phyloP scores from a whole-genome alignment of 192 early-diverging fungal species.

The Coemansia sp. region DNA sequence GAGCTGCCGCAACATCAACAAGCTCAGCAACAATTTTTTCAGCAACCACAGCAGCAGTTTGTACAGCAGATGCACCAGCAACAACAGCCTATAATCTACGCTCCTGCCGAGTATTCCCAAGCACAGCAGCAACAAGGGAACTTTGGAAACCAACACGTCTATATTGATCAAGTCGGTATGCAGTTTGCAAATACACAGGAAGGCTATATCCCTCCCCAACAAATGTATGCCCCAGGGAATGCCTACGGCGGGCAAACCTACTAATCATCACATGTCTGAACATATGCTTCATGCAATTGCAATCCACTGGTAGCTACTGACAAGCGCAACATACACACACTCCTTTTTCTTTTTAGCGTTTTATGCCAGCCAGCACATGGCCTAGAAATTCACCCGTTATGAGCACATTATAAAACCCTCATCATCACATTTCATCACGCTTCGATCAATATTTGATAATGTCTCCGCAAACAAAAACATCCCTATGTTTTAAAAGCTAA shows the following conservation, averaged over 20 bases:
- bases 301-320: too few relatives aligned
- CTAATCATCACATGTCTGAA: background rate
- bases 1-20: conserved; percentile 14
- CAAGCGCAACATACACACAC: background rate
- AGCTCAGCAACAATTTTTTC: conserved; percentile 7
- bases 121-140: conserved; percentile 14
- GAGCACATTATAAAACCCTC: too few relatives aligned
- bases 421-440: too few relatives aligned
- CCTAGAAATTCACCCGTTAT: background rate
- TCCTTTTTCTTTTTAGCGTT: background rate
- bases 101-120: conserved; percentile 23
- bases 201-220: conserved; percentile 23
- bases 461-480: too few relatives aligned
- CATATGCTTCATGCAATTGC: background rate
- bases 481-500: background rate
- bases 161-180: conserved; percentile 1
- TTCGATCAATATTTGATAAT: too few relatives aligned
- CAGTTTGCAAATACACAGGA: conserved; percentile 5
- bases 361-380: background rate
- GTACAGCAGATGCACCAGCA: conserved; percentile 15
- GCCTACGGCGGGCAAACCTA: conserved; percentile 24
- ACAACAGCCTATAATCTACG: conserved; percentile 9
- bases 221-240: conserved; percentile 44
- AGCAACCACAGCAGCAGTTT: conserved; percentile 13
- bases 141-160: background rate